Evolutionary conservation across 2,329 filamentous ascomycete genomes (phyloP).

Genomic region (Talaromyces sp.): DNA sequence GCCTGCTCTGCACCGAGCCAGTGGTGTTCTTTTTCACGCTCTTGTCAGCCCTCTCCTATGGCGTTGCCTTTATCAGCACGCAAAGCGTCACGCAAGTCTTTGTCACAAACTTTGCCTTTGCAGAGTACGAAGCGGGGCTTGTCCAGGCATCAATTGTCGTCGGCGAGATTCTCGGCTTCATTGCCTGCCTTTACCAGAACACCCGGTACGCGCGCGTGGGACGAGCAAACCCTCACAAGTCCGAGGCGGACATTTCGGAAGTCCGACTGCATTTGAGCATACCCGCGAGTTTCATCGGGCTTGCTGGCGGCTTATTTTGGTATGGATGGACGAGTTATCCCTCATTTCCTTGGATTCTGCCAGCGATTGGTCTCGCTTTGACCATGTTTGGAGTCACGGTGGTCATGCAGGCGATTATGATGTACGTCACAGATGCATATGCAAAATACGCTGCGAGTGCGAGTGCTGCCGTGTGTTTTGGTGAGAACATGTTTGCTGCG

Average conservation of each 20-base stretch:
- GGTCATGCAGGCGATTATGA: slow-evolving; percentile 43
- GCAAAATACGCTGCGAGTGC: slow-evolving; percentile 44
- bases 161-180: slow-evolving; percentile 36
- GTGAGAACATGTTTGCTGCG: slow-evolving; percentile 39
- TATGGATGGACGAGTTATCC: slow-evolving; percentile 32
- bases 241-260: slow-evolving; percentile 39
- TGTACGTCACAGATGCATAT: slow-evolving; percentile 48
- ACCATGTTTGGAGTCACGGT: slow-evolving; percentile 37
- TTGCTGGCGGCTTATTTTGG: slow-evolving; percentile 30
- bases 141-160: slow-evolving; percentile 38
- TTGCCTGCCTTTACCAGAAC: slow-evolving; percentile 25
- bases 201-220: slow-evolving; percentile 14
- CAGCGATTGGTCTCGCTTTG: slow-evolving; percentile 27
- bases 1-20: slow-evolving; percentile 37
- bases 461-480: slow-evolving; percentile 40
- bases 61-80: slow-evolving; percentile 40
- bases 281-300: slow-evolving; percentile 32
- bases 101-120: slow-evolving; percentile 12
- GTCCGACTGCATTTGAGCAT: slow-evolving; percentile 30
- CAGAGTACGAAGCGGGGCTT: slow-evolving; percentile 30
- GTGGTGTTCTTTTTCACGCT: slow-evolving; percentile 39
- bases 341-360: slow-evolving; percentile 30
- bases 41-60: slow-evolving; percentile 41
- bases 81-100: slow-evolving; percentile 40
- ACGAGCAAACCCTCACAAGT: slow-evolving; percentile 10